phyloP scores from a whole-genome alignment of 768 basidiomycete genomes.

The Daedaleopsis nitida region DNA sequence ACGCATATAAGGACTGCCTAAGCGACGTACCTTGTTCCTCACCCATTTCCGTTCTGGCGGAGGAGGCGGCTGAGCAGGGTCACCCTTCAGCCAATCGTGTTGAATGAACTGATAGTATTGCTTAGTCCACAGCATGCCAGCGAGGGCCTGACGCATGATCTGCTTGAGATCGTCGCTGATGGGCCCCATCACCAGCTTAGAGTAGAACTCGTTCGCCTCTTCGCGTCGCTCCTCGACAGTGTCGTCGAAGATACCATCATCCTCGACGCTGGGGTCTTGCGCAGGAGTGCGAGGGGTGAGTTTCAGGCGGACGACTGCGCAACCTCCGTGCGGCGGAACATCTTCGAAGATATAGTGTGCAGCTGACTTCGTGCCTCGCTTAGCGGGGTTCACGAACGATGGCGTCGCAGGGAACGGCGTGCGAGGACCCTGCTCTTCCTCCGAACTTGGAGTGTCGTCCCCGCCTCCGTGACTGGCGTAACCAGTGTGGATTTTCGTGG shows the following conservation, averaged over 20 bases:
- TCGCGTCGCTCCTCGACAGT: conserved; percentile 85
- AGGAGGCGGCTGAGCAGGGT: conserved; percentile 92
- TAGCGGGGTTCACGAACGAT: conserved; percentile 82
- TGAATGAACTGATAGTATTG: conserved; percentile 97
- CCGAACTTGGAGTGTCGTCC: conserved; percentile 37
- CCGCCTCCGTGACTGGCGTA: conserved; percentile 16
- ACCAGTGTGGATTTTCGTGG: conserved; percentile 44
- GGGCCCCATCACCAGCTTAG: conserved; percentile 73
- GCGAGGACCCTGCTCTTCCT: conserved; percentile 52
- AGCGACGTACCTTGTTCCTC: conserved; percentile 68
- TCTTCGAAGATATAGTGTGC: conserved; percentile 88
- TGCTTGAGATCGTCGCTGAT: conserved; percentile 93
- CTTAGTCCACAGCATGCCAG: conserved; percentile 99
- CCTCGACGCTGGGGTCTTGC: conserved; percentile 79
- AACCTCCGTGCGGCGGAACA: conserved; percentile 91
- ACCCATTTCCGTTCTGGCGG: conserved; percentile 86
- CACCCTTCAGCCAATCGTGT: conserved; percentile 95
- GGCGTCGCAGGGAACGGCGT: conserved; percentile 57
- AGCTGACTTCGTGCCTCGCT: conserved; percentile 88
- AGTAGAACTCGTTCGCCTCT: conserved; percentile 97
- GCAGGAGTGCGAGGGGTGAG: conserved; percentile 76
- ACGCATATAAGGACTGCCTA: neutral
- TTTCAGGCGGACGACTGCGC: conserved; percentile 92
- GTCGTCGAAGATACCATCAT: conserved; percentile 89
- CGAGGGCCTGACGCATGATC: conserved; percentile 94